Evolutionary conservation across 2,329 filamentous ascomycete genomes (phyloP).

Genomic region (Cryphonectria carpinicola): DNA sequence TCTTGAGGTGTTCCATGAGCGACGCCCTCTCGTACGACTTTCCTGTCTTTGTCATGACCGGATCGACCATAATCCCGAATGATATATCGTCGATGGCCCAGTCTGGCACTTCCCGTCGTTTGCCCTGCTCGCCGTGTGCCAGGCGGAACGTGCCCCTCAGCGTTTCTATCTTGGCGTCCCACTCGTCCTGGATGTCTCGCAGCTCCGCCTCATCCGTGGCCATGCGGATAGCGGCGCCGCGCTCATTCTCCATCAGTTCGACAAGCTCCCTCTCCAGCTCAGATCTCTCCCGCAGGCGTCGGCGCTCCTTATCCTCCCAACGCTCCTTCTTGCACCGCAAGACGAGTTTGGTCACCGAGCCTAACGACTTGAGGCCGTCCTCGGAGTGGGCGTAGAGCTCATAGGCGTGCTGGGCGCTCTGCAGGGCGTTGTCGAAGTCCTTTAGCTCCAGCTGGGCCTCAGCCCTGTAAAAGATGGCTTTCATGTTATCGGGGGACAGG

Average conservation of each 20-base stretch:
- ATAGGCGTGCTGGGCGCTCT: constrained; percentile 74
- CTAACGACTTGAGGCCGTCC: constrained; percentile 64
- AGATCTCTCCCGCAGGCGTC: constrained; percentile 57
- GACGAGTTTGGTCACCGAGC: constrained; percentile 73
- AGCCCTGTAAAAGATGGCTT: constrained; percentile 81
- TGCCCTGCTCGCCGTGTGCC: constrained; percentile 49
- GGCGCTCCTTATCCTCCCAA: constrained; percentile 76
- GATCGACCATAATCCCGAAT: constrained; percentile 75
- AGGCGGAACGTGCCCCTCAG: constrained; percentile 57
- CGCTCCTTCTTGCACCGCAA: constrained; percentile 81
- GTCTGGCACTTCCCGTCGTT: constrained; percentile 68
- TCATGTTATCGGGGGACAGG: constrained; percentile 69
- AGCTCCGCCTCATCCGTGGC: constrained; percentile 53
- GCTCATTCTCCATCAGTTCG: constrained; percentile 51
- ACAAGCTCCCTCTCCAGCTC: constrained; percentile 66
- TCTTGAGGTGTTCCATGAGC: constrained; percentile 82
- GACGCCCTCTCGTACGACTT: constrained; percentile 88
- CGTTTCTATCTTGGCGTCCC: constrained; percentile 48
- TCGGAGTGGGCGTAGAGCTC: constrained; percentile 64
- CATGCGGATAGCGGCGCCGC: constrained; percentile 45
- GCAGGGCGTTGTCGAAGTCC: constrained; percentile 73
- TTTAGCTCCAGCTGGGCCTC: constrained; percentile 79
- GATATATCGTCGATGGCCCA: constrained; percentile 78
- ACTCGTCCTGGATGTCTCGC: constrained; percentile 52
- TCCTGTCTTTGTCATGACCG: constrained; percentile 78